phyloP scores from a whole-genome alignment of 257 asterid genomes.

The Apocynum venetum region DNA sequence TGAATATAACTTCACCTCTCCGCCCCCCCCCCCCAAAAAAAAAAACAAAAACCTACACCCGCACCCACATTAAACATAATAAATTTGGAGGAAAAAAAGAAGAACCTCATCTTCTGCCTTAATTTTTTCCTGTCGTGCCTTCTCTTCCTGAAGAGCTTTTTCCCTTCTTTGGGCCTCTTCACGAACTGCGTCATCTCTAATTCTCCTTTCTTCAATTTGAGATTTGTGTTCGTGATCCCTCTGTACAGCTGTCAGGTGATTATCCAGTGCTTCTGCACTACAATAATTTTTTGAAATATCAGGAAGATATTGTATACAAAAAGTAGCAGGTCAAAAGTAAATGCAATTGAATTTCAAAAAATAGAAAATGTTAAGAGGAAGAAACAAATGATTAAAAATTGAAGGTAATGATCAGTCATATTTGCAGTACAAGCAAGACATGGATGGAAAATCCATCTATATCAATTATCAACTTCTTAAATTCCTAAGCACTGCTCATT shows the following conservation, averaged over 20 bases:
- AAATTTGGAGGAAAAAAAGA: background rate
- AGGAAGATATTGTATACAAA: background rate
- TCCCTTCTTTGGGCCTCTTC: conserved; percentile 87
- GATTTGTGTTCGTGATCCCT: conserved; percentile 86
- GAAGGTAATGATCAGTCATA: background rate
- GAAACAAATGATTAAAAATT: background rate
- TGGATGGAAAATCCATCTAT: background rate
- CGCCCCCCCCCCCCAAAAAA: background rate
- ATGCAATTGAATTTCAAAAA: background rate
- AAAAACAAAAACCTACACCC: background rate
- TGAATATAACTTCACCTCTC: background rate
- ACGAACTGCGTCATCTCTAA: conserved; percentile 86
- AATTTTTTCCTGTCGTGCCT: conserved; percentile 52
- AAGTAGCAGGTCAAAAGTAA: background rate
- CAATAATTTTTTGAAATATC: conserved; percentile 24
- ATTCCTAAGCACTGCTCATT: background rate
- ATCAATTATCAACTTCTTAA: background rate
- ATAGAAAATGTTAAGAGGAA: background rate
- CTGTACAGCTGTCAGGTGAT: conserved; percentile 78
- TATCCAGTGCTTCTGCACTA: conserved; percentile 95
- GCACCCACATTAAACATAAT: background rate
- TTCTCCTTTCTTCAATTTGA: conserved; percentile 82
- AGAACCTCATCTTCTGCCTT: conserved; percentile 79
- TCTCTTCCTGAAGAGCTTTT: conserved; percentile 64
- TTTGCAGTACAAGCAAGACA: background rate